phyloP scores from a whole-genome alignment of 73 alveolate genomes.

The Blepharisma japonicum region DNA sequence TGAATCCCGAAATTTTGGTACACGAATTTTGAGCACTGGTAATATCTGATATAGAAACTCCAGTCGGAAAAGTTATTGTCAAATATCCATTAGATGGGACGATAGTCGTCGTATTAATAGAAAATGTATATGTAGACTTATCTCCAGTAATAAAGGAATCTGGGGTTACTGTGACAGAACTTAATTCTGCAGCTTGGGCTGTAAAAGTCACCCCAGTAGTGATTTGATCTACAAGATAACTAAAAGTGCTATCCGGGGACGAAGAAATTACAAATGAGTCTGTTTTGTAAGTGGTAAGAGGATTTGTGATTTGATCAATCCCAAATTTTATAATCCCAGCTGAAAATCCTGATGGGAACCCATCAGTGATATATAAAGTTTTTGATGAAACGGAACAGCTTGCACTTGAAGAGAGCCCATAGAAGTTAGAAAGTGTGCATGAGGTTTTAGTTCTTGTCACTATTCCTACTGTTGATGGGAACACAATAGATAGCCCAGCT shows the following conservation, averaged over 20 bases:
- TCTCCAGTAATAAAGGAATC: not conserved
- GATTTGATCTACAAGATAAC: not conserved
- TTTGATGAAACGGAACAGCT: not conserved
- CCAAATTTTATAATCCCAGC: conserved; percentile 12
- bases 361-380: not conserved
- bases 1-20: not conserved
- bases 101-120: not conserved
- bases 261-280: not conserved
- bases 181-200: conserved; percentile 9
- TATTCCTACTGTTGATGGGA: not conserved
- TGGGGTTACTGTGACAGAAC: not conserved
- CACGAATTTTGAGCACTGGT: not conserved
- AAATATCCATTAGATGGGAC: conserved; percentile 1
- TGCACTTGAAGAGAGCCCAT: conserved; percentile 3
- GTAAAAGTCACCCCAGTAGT: conserved; percentile 22
- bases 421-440: not conserved
- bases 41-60: not conserved
- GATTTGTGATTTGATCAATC: not conserved
- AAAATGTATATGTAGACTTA: not conserved
- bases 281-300: not conserved
- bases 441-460: not conserved
- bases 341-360: conserved; percentile 14
- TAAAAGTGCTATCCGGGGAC: not conserved
- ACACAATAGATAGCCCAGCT: not conserved
- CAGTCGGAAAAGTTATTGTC: not conserved